Base-by-base conservation (phyloP, 495 filamentous ascomycete genomes). In the Neurospora terricola region DNA sequence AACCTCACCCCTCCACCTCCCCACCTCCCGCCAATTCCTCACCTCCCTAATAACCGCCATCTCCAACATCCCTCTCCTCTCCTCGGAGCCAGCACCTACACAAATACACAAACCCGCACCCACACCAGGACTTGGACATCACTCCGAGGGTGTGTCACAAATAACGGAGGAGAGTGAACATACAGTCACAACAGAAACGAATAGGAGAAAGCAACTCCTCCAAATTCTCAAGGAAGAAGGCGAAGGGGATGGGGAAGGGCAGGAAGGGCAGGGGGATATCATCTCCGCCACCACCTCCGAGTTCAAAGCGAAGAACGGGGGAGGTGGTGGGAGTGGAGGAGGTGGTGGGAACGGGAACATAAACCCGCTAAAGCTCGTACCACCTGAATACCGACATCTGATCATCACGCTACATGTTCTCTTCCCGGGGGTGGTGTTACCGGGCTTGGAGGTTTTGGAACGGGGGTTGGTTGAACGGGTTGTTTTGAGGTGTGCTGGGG, bases 361-460 rank as follows among this genome's bases (percentile, higher is more conserved):
- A 14, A 87, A 88, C 75, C 78, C 84, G 11, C 82, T 87, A 0
- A 77, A 76, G 43, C 78, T 70, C 68, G 76, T 85, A 74, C 81
- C 82, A 5, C 68, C 78, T 1, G 70, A 82, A 4, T 76, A 82
- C 70, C 79, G 85, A 9, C 80, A 83, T 21, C 76, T 89, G 34
- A 77, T 91, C 62, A 82, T 87, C 39, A 90, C 90, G 1, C 82
- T 92, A 2, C 89, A 91, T 80, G 87, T 89, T 5, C 78, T 92
- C n/a, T 90, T 90, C 77, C 90, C 88, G 12, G 72, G 75, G 1
- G 83, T 86, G 68, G 78, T 91, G 2, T 88, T 97, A 0, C 91
- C 92, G 4, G 92, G 93, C 0, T 86, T 97, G 2, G 93, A 97
- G 76, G 85, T 97, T 2, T 85, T 97, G 5, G 94, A 97, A 77